Evolutionary conservation across 768 basidiomycete species (phyloP), one percentile per base, ranked within the genome.

Genomic region (Calocera cornea): DNA sequence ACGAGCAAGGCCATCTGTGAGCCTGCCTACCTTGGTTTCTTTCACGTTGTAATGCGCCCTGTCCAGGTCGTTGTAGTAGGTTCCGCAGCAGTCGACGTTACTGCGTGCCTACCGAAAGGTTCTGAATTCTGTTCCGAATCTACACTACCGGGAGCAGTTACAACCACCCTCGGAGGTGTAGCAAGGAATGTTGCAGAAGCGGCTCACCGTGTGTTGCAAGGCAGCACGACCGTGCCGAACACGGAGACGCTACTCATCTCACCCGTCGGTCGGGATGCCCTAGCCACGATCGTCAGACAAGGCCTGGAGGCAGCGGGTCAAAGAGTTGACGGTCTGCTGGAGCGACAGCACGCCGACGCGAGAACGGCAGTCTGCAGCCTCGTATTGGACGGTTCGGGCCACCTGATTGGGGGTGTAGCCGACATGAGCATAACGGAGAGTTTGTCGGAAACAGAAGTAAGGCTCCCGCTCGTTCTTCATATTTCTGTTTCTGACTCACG

Each of bases 151-250:
- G 97, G 97, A 11, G 79, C 75, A 14, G 84, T 98, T 29, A 78
- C 80, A 17, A 69, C 95, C 41, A 83, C 88, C 0, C 78, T 90
- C 3, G 95, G 95, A 1, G 95, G 95, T 33, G 95, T 99, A 16
- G 94, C 84, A 0, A 86, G 95, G n/a, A 99, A 99, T 74, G 85
- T 99, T 47, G 90, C 95, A 1, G 94, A 97, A 75, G 91, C 93
- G 0, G 83, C 92, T 5, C 86, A 90, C 74, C 84, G 90, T 33
- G 75, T 88, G 3, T 74, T 86, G 36, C 36, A 38, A 38, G 36
- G 36, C 36, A 5, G 14, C 5, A 14, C 7, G 68, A 72, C 77
- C 47, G 7, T 71, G 31, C 63, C 64, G 36, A 67, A 75, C 3
- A 33, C 70, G 14, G 76, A 80, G 5, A 80, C 83, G 1, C 70